Evolutionary conservation across 495 filamentous ascomycete species (phyloP), one percentile per base, ranked within the genome.

Genomic region (Mytilinidion resinicola): DNA sequence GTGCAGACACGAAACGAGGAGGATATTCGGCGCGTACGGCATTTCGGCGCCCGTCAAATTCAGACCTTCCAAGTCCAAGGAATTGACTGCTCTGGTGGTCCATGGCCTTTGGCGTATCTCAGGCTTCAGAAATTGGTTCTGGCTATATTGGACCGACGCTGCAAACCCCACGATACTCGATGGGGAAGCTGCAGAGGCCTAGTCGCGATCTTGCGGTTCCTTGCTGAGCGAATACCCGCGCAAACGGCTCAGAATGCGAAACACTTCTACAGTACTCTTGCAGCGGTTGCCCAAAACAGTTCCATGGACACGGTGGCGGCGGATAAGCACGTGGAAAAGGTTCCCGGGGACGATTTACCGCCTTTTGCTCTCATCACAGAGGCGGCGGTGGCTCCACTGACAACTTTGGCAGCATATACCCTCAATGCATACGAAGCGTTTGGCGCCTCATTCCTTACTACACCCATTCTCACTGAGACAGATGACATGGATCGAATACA

Each of bases 381-480:
- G 63, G 72, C 70, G 59, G 70, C 81, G 4, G 56, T 83, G 30
- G 72, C 74, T 21, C 73, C 85, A 41, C 63, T 86, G 9, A 67
- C 72, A 47, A 73, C 74, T 0, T 75, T 78, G 15, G 78, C 64
- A 0, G 60, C 56, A 47, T 60, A 77, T 59, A 80, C 76, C 0
- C 70, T 75, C 25, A 70, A 69, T 12, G 76, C 77, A 1, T 87
- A 87, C 60, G 76, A 79, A 63, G 78, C 78, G 25, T 85, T 87
- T 71, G 78, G 75, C 20, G 72, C 65, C 39, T 72, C 73, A 44
- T 83, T 82, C 63, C 72, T 88, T 34, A 75, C 72, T 5, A 73
- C 80, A 9, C 56, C 58, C n/a, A 51, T 57, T 3, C 44, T 68
- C 17, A 59, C 74, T 80, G 0, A 67, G 25, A 30, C 6, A 3